Conservation (phyloP, 2,329 filamentous ascomycete genomes). For the Pleochaeta shiraiana region DNA sequence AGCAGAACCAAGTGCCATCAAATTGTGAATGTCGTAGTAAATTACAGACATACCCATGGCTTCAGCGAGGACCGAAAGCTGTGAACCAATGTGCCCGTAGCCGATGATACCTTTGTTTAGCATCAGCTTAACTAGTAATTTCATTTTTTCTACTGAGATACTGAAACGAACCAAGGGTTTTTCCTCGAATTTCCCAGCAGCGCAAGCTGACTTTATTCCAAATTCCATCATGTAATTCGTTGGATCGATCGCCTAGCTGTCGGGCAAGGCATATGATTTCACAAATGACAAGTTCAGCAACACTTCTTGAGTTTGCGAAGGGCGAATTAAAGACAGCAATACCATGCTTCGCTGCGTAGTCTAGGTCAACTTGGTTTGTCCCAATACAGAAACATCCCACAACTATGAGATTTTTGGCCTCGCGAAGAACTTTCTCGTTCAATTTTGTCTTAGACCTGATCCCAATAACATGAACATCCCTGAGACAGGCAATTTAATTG, state of each 20-base stretch:
- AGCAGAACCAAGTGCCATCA: slow-evolving; percentile 85
- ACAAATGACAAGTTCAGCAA: slow-evolving; percentile 85
- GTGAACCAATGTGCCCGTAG: slow-evolving; percentile 93
- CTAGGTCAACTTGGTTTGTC: slow-evolving; percentile 82
- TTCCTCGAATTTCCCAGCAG: slow-evolving; percentile 97
- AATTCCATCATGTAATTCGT: slow-evolving; percentile 77
- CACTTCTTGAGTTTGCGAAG: slow-evolving; percentile 92
- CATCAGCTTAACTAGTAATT: not conserved
- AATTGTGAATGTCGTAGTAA: slow-evolving; percentile 85
- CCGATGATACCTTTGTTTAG: slow-evolving; percentile 52
- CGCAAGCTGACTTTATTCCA: slow-evolving; percentile 97
- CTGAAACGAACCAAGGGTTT: slow-evolving; percentile 54
- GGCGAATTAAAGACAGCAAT: slow-evolving; percentile 99
- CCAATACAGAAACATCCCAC: slow-evolving; percentile 98
- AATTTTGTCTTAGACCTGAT: slow-evolving; percentile 97
- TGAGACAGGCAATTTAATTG: slow-evolving; percentile 21
- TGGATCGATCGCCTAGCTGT: slow-evolving; percentile 81
- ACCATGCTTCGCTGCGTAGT: slow-evolving; percentile 61
- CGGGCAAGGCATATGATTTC: slow-evolving; percentile 86
- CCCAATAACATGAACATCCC: slow-evolving; percentile 90
- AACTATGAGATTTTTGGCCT: slow-evolving; percentile 87
- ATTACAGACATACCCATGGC: slow-evolving; percentile 97
- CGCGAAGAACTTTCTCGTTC: slow-evolving; percentile 58
- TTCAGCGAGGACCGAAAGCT: slow-evolving; percentile 86
- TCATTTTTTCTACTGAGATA: not conserved